Base-by-base conservation (phyloP, 2,329 filamentous ascomycete species). In the Fusarium phyllophilum region DNA sequence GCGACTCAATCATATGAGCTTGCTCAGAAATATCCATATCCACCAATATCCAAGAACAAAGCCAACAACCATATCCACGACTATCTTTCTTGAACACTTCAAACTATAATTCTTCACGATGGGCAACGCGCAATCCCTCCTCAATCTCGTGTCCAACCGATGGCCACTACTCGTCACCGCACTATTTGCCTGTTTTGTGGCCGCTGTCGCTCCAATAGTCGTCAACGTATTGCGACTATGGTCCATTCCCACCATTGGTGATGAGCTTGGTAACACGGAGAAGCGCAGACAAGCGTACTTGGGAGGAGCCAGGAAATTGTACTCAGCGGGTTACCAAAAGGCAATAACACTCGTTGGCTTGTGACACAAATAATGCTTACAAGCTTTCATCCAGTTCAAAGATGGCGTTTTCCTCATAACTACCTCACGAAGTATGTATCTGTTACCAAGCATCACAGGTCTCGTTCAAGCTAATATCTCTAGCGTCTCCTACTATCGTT, bases 241-340 rank as follows among this genome's bases (percentile, higher is more conserved):
- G 73, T 48, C 8, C 8, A 63, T 75, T 0, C 73, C 72, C 0
- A 41, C 66, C 8, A 15, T 75, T 11, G 68, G 73, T 10, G 51
- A 62, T 9, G 55, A 64, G 31, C 31, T 64, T 1, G 68, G 68
- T 10, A 65, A 26, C 22, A 41, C 57, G 0, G 73, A 75, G 15
- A 75, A 70, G 45, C 51, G 72, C 5, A 70, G 73, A 48, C 38
- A 62, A 15, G 73, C 72, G 3, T 75, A 75, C 12, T 45, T 75
- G 3, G 41, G 33, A 13, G 62, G 72, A 5, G 73, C 72, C 1
- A 52, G 69, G n/a, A 65, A 51, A 8, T 2, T 75, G 1, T 75
- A 75, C 66, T 52, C 38, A 3, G 49, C 57, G 3, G 73, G 72
- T 1, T 75, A 75, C 15, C 51, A 52, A 24, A 70, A 75, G 57